Evolutionary conservation across 768 basidiomycete species (phyloP), one percentile per base, ranked within the genome.

Genomic region (Lyophyllum shimeji): DNA sequence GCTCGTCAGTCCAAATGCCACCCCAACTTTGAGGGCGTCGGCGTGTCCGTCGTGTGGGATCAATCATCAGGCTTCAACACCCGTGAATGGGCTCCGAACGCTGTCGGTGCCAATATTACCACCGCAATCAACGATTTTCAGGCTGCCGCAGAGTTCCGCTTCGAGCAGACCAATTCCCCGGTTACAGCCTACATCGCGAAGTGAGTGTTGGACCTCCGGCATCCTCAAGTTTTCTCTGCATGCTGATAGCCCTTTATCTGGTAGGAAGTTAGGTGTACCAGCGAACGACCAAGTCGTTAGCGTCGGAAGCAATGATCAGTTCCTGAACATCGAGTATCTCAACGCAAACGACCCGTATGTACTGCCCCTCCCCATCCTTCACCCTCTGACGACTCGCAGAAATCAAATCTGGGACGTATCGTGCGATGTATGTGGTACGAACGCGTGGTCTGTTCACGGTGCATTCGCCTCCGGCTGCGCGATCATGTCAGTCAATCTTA

Each of bases 11-110:
- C 46, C 8, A 52, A 57, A 33, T 57, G 56, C 18, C 56, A 57
- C 24, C 56, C 56, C 37, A 57, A 52, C 20, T 57, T 57, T 17
- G 46, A 52, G 24, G 56, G 56, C 8, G 50, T 57, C n/a, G 56
- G 56, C 15, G 56, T 57, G 1, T 47, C 56, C 2, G 56, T 57
- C 18, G 45, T 57, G 2, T 57, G 56, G 56, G 25, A 52, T 21
- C 56, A 57, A 34, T 25, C 13, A n/a, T 34, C 56, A 9, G 29
- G 29, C 3, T 57, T 47, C 37, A 47, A 15, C 18, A 52, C 20
- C 27, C 50, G 56, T 11, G 51, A 57, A 57, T 57, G 56, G 56
- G 46, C 40, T 12, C 56, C 56, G 18, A 39, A 37, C 7, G 50
- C 33, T 46, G 56, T 52, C 34, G 50, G 50, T 25, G 33, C 50